Evolutionary conservation across 805 yeast genomes (phyloP), one percentile per base, ranked within the genome.

Genomic region (Priceomyces carsonii): DNA sequence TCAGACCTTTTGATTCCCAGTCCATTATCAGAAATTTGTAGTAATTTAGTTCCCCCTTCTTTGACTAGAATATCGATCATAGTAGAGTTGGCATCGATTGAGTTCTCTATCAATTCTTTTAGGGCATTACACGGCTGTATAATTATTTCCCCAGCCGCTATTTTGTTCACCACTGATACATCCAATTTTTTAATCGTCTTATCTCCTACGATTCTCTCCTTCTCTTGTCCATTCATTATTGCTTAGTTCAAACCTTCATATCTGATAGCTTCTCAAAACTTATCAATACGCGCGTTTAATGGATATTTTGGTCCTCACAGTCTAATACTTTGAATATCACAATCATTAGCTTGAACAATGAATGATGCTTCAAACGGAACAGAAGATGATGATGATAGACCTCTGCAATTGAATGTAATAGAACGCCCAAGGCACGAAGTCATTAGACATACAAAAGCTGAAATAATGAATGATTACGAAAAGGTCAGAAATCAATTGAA

Each of bases 71-170:
- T 76, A 28, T 91, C 96, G 9, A 93, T 76, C 32, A 72, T 57
- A 0, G 90, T 71, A 8, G 95, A 67, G 0, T 74, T 70, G 0
- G 99, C 97, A 57, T 93, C 99, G 8, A 93, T 79, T 5, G 95
- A 77, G 66, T 93, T 93, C 62, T 93, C 99, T 41, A 93, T 64
- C 66, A 93, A 66, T 57, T 93, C 99, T 55, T 93, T 93, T 26
- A 93, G 64, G 0, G 99, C 99, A 56, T 91, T 93, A 4, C 91
- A 85, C 0, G 99, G 98, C 4, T 90, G 91, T 18, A 90, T 75
- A 38, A 93, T 86, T 61, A 93, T 87, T 63, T 93, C 98, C 0
- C 99, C 99, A 1, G 99, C 99, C 0, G 99, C 99, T 18, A 93
- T 93, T 42, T 82, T 77, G 57, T 89, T 90, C 32, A 93, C 85